phyloP scores from a whole-genome alignment of 169 alveolate genomes.

The Eimeria acervulina region DNA sequence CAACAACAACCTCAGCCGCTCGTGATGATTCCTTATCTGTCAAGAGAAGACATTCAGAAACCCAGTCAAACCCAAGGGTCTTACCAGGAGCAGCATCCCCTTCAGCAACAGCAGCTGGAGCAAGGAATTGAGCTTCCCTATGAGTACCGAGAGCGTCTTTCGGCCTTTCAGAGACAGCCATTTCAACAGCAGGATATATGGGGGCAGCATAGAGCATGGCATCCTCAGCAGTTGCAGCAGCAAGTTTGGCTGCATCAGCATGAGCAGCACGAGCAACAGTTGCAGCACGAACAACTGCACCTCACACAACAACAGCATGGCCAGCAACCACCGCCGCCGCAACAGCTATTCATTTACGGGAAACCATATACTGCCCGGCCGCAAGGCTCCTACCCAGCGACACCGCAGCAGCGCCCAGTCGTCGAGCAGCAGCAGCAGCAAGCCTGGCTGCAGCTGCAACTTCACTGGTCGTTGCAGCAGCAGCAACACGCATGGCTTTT shows the following conservation, averaged over 20 bases:
- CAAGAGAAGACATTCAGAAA: background rate
- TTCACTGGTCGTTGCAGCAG: conserved; percentile 25
- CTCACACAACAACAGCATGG: conserved; percentile 19
- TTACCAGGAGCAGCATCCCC: background rate
- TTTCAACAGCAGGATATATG: background rate
- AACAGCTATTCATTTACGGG: background rate
- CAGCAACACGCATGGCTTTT: conserved; percentile 18
- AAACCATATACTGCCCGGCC: background rate
- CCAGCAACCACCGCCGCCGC: background rate
- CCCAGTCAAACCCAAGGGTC: background rate
- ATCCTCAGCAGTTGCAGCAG: conserved; percentile 1
- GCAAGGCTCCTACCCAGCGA: background rate
- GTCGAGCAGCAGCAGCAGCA: conserved; percentile 39
- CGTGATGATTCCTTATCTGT: background rate
- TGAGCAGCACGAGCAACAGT: background rate
- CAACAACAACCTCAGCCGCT: conserved; percentile 1
- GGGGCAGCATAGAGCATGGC: background rate
- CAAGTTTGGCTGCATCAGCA: background rate
- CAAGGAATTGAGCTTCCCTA: background rate
- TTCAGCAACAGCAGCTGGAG: background rate
- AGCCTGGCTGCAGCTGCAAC: conserved; percentile 46
- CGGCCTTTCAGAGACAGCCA: background rate
- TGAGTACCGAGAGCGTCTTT: background rate
- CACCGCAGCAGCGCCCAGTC: background rate
- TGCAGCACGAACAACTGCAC: background rate